phyloP scores from a whole-genome alignment of 2,329 filamentous ascomycete genomes.

The Pseudogymnoascus destructans region DNA sequence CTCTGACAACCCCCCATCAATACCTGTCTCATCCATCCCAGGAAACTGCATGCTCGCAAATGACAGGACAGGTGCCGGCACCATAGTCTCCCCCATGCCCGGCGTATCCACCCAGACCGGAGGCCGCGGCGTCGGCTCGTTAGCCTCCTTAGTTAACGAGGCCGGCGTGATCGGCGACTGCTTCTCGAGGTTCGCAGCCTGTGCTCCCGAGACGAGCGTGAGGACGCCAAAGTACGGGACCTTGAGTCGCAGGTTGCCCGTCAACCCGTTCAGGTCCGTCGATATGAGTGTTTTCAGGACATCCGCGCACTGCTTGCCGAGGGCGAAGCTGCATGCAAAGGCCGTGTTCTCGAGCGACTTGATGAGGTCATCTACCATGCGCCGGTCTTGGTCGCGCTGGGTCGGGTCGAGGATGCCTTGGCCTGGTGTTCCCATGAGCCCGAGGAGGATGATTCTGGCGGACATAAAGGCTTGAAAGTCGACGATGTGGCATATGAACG shows the following conservation, averaged over 20 bases:
- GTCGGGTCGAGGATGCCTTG: slow-evolving; percentile 11
- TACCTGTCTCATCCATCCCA: slow-evolving; percentile 10
- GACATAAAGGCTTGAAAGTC: slow-evolving; percentile 24
- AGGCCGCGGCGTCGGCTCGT: background rate
- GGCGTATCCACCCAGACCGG: background rate
- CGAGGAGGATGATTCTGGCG: slow-evolving; percentile 22
- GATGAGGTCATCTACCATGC: slow-evolving; percentile 18
- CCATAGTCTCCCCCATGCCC: background rate
- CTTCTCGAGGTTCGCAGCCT: background rate
- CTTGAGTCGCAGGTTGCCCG: slow-evolving; percentile 21
- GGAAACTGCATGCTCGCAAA: slow-evolving; percentile 15
- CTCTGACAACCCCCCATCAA: slow-evolving; percentile 14
- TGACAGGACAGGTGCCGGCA: slow-evolving; percentile 15
- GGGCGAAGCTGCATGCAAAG: background rate
- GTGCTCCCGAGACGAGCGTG: slow-evolving; percentile 18
- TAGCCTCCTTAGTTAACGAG: background rate
- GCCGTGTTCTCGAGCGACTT: slow-evolving; percentile 18
- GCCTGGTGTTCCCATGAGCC: slow-evolving; percentile 16
- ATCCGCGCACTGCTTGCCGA: slow-evolving; percentile 19
- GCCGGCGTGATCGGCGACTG: background rate
- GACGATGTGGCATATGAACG: slow-evolving; percentile 23
- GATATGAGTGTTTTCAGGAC: slow-evolving; percentile 23
- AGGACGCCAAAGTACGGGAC: slow-evolving; percentile 26
- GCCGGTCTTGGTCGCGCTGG: slow-evolving; percentile 17
- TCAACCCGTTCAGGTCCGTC: background rate